Conservation (phyloP, 306 rosid genomes). For the Senna siamea region DNA sequence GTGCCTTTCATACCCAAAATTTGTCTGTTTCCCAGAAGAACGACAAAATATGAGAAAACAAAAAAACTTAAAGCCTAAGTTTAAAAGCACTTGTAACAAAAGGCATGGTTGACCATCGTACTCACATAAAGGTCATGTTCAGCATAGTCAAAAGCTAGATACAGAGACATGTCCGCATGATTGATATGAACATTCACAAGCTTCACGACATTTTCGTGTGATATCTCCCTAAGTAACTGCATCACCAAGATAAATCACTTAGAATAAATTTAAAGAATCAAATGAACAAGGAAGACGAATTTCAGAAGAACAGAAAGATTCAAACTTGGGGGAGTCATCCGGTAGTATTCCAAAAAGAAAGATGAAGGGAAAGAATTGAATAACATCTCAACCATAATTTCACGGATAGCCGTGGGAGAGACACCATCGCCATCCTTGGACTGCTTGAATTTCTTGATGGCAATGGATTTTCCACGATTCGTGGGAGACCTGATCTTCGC, state of each 20-base stretch:
- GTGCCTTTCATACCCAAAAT: too few relatives aligned
- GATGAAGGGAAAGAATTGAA: background rate
- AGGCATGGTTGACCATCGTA: conserved; percentile 16
- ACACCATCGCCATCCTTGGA: conserved; percentile 96
- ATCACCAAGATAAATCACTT: conserved; percentile 31
- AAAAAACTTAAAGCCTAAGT: background rate
- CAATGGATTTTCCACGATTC: conserved; percentile 89
- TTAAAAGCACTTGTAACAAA: background rate
- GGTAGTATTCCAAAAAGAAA: background rate
- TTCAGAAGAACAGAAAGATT: background rate
- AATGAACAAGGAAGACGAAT: background rate
- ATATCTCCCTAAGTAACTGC: conserved; percentile 89
- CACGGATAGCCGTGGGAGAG: conserved; percentile 97
- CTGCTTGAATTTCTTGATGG: conserved; percentile 94
- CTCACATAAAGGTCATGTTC: conserved; percentile 98
- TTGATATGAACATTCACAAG: conserved; percentile 95
- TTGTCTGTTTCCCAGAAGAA: too few relatives aligned
- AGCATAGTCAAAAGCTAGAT: conserved; percentile 92
- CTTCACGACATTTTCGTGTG: conserved; percentile 93
- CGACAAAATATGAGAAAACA: too few relatives aligned
- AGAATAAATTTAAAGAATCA: conserved; percentile 28
- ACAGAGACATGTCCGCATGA: conserved; percentile 91
- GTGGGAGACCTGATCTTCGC: conserved; percentile 66
- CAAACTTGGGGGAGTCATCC: too few relatives aligned
- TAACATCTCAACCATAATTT: conserved; percentile 64